Evolutionary conservation across 2,329 filamentous ascomycete genomes (phyloP), one percentile per base, ranked within the genome.

Genomic region (Dactylellina drechsleri): DNA sequence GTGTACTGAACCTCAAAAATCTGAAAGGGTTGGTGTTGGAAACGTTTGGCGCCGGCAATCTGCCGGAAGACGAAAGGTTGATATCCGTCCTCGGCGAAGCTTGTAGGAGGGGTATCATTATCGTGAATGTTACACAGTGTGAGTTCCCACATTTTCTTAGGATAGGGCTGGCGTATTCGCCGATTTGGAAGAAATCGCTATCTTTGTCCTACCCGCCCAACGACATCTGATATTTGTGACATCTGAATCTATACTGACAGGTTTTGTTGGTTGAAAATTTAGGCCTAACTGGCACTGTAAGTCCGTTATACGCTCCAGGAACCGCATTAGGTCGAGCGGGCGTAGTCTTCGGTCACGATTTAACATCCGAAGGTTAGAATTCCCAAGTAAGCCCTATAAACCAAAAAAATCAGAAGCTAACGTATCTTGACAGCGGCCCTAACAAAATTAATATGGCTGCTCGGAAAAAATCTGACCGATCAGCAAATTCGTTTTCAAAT

Each of bases 91-190:
- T 97, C 79, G 86, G 88, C 16, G 87, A 89, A 50, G 93, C 92
- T 20, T 92, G 96, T 47, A 85, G 89, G 80, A 87, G 92, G 71
- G 93, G 92, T 43, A 89, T 95, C 77, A 88, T 95, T 71, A 90
- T 97, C 73, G 92, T 97, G 78, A 97, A 96, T 80, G 90, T 97
- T 74, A 96, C 92, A 59, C 93, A 97, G 83, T 97, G 93, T 85
- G 86, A 90, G 78, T 83, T n/a, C 1, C 79, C 36, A 26, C 75
- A 78, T 41, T 16, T 41, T 15, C 45, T 31, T 12, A 8, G 20
- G 20, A 26, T 20, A 52, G 6, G 31, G 10, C 31, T 10, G 5
- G 31, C 3, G 31, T 31, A 47, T 82, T 36, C 79, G 82, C n/a
- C 58, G 36, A 70, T 45, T 18, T 8, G 50, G 50, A 62, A 50